Evolutionary conservation across 805 yeast genomes (phyloP), one percentile per base, ranked within the genome.

Genomic region (Suhomyces emberorum): DNA sequence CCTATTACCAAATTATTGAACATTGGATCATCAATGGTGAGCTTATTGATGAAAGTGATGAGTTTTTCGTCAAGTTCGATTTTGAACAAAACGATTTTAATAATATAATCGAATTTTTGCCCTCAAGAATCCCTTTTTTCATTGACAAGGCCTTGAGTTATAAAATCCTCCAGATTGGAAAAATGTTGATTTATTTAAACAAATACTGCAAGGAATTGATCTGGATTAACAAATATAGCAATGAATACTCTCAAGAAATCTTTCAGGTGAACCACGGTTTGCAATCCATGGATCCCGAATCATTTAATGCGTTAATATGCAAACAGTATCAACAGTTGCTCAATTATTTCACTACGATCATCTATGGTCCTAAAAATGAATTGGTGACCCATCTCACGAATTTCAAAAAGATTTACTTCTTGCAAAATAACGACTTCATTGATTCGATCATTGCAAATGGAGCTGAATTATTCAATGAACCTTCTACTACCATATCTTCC

Each of bases 351-450:
- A 74, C 78, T 15, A 42, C 57, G 8, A 54, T 77, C 3, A 48
- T 88, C 2, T 66, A 73, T 34, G 60, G 62, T 2, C 33, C 46
- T 5, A 76, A 78, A 41, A 73, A 69, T 46, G 59, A 70, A 26
- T 55, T 82, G 24, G 59, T 64, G 26, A 58, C 64, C 8, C 87
- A 84, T 45, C 54, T 91, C n/a, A 52, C 56, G 4, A 80, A 79
- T 30, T 63, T 86, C 38, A 82, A 83, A 42, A 76, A 75, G 41
- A 77, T 82, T 39, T 63, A 88, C 48, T 57, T 93, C 28, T 79
- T 86, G 69, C 77, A 80, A 4, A 77, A 75, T 38, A 87, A 91
- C n/a, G 96, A 91, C 54, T 83, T 91, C 42, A 77, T 85, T n/a
- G 80, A 84, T 34, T 48, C 76, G 1, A 57, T 91, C 7, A 69